Evolutionary conservation across 208 protist species (phyloP), one percentile per base, ranked within the genome.

Genomic region (Lotmaria passim): DNA sequence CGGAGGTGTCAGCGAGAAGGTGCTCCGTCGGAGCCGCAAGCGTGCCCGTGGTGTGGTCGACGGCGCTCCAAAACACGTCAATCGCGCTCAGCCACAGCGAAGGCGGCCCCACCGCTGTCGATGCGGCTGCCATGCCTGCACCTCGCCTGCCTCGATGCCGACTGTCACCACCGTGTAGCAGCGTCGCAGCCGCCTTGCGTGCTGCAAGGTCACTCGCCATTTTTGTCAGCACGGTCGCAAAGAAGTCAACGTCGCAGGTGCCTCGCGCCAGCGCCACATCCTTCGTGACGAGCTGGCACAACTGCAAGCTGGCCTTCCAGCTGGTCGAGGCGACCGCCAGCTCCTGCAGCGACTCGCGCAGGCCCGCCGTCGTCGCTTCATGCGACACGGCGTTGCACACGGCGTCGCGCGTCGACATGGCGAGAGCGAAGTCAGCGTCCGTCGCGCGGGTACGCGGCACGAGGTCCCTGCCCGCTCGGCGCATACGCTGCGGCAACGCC

Each of bases 1-100:
- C 23, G 21, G n/a, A 30, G 23, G 3, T 7, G 30, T 10, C 8
- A 6, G 10, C 28, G 5, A 3, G 5, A 2, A 56, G 34, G 15
- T 64, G 39, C 11, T 62, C 48, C 0, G 62, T 3, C 1, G 48
- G 26, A 12, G 48, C 33, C 2, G 21, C 56, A 1, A 52, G 2
- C 1, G 30, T 57, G 24, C 38, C 33, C 11, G 56, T 43, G 1
- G 75, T 89, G 64, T 93, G 88, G 48, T 91, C 83, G 23, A 93
- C 85, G 0, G 88, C 88, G n/a, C 72, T 75, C 88, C 88, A 91
- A 66, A 85, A 93, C 26, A 93, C 81, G 15, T 75, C 56, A 12
- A 88, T 69, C 2, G 85, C 85, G 38, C 75, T 63, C 24, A 84
- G 24, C 88, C 88, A 93, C 53, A 83, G 47, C 3, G 69, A 69